Percentiles rank a stretch among this genome's conserved stretches.
phyloP scores from a whole-genome alignment of 441 rosid species.

The Jatropha podagrica region DNA sequence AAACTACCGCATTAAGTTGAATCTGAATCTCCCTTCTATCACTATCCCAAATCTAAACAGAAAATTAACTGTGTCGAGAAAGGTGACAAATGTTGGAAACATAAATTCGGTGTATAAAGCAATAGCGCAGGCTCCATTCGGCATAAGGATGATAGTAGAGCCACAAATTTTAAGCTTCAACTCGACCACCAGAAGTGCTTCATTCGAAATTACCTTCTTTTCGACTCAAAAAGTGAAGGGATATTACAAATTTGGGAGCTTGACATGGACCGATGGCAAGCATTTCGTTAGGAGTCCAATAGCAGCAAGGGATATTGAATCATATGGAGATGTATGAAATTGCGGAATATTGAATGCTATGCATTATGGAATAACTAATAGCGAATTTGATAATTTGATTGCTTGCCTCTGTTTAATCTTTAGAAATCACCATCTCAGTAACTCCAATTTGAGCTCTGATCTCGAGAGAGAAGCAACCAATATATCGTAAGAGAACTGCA shows the following conservation, averaged over 20 bases:
- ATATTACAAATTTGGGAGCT: constrained; percentile 53
- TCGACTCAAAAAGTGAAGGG: constrained; percentile 27
- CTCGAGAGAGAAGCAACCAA: too few relatives aligned
- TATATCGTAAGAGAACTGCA: too few relatives aligned
- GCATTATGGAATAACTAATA: neutral
- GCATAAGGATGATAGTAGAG: constrained; percentile 32
- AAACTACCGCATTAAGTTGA: constrained; percentile 25
- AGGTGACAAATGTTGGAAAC: constrained; percentile 44
- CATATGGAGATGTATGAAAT: constrained; percentile 15
- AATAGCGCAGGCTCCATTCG: constrained; percentile 31
- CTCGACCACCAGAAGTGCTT: constrained; percentile 13
- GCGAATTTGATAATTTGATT: neutral
- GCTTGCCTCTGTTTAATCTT: neutral
- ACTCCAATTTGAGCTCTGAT: too few relatives aligned
- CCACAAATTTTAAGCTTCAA: constrained; percentile 42
- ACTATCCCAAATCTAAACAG: constrained; percentile 44
- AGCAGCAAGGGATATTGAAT: constrained; percentile 28
- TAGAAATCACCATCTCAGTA: too few relatives aligned
- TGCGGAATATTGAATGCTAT: neutral
- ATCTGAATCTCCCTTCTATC: constrained; percentile 59
- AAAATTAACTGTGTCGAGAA: constrained; percentile 37
- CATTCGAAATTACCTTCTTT: constrained; percentile 35
- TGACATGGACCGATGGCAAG: constrained; percentile 50
- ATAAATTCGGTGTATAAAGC: constrained; percentile 37
- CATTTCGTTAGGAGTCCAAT: constrained; percentile 47